phyloP scores from a whole-genome alignment of 1,284 basidiomycete genomes.

The Ustilago trichophora region DNA sequence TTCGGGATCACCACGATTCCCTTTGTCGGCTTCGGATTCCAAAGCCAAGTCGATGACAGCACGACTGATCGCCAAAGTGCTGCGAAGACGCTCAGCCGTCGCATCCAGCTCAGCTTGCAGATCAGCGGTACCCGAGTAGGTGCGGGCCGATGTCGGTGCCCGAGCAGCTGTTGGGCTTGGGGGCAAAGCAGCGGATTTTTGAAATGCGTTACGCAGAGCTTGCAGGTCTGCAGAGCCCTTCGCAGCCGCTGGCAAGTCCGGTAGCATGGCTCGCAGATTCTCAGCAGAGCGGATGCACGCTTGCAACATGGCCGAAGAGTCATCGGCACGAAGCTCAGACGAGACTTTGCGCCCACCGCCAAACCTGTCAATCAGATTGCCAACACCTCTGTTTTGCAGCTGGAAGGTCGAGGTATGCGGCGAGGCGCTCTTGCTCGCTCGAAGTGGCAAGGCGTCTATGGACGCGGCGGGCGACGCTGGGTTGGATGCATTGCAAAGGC shows the following conservation, averaged over 20 bases:
- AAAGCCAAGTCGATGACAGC: slow-evolving; percentile 29
- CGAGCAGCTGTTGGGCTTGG: slow-evolving; percentile 1
- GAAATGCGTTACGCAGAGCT: slow-evolving; percentile 33
- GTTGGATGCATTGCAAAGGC: slow-evolving; percentile 10
- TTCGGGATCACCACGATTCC: slow-evolving; percentile 1
- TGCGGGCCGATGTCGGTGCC: slow-evolving; percentile 11
- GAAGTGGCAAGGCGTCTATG: slow-evolving; percentile 10
- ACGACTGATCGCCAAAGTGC: slow-evolving; percentile 31
- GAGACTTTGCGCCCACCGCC: slow-evolving; percentile 28
- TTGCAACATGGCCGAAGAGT: slow-evolving; percentile 17
- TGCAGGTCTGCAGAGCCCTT: slow-evolving; percentile 23
- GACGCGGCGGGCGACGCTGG: slow-evolving; percentile 15
- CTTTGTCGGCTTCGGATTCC: slow-evolving; percentile 14
- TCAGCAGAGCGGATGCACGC: slow-evolving; percentile 21
- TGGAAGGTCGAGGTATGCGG: slow-evolving; percentile 6
- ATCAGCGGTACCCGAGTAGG: slow-evolving; percentile 6
- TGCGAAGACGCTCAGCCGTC: slow-evolving; percentile 14
- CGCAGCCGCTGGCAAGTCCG: slow-evolving; percentile 24
- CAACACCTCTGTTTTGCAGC: slow-evolving; percentile 30
- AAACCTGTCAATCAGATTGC: slow-evolving; percentile 39
- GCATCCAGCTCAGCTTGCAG: slow-evolving; percentile 32
- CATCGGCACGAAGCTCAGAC: slow-evolving; percentile 23
- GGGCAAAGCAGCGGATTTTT: not conserved
- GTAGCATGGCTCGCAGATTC: slow-evolving; percentile 31
- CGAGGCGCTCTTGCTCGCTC: slow-evolving; percentile 10